Conservation (phyloP, 495 filamentous ascomycete genomes). For the Penicillium verhagenii region DNA sequence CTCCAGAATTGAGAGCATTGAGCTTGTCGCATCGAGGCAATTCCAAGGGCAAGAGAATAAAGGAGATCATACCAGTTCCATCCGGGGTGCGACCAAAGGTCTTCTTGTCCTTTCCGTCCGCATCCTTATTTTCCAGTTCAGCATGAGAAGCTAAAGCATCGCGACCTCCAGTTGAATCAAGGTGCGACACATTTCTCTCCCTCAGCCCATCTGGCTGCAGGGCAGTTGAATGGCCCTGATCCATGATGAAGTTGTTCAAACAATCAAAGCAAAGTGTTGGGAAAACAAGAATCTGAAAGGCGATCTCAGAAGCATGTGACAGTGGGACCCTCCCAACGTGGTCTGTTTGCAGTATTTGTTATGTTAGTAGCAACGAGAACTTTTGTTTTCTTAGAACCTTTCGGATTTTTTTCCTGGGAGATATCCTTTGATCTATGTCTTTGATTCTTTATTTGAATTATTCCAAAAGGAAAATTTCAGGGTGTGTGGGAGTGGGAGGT, state of each 20-base stretch:
- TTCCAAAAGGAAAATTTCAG: neutral
- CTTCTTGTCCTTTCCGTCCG: slow-evolving; percentile 57
- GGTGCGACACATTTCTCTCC: slow-evolving; percentile 41
- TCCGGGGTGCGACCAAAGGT: slow-evolving; percentile 91
- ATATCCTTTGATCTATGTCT: no score
- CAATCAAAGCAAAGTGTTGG: slow-evolving; percentile 16
- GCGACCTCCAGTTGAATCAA: slow-evolving; percentile 34
- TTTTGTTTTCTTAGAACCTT: neutral
- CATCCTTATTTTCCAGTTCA: slow-evolving; percentile 38
- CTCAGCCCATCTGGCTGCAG: slow-evolving; percentile 40
- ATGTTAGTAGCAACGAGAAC: neutral
- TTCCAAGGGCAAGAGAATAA: neutral
- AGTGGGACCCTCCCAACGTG: slow-evolving; percentile 16
- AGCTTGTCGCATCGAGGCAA: no score
- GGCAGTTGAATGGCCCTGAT: slow-evolving; percentile 45
- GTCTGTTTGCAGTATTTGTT: slow-evolving; percentile 19
- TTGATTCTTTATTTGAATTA: neutral
- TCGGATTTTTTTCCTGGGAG: neutral
- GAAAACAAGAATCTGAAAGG: slow-evolving; percentile 6
- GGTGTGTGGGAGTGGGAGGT: slow-evolving; percentile 5
- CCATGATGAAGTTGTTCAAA: slow-evolving; percentile 35
- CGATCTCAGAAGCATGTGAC: slow-evolving; percentile 39
- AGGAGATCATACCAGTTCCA: slow-evolving; percentile 71
- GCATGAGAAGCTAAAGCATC: slow-evolving; percentile 38
- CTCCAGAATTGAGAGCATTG: no score